Percentiles rank a stretch among this genome's conserved stretches.
Conservation (phyloP, 306 rosid genomes). For the Astragalus membranaceus region DNA sequence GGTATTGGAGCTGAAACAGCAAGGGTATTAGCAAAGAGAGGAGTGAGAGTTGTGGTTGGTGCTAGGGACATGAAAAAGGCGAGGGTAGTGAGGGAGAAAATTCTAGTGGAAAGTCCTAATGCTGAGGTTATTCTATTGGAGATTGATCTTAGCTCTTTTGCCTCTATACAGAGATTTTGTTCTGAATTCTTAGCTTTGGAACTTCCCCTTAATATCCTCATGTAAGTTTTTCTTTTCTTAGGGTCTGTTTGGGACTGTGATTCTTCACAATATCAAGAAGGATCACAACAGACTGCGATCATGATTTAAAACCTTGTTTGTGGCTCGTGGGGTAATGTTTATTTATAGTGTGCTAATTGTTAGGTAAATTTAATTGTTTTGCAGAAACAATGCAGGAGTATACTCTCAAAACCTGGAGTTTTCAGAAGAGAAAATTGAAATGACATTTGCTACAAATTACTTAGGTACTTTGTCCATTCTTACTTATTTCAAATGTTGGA, state of each 20-base stretch:
- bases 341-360: slow-evolving; percentile 2
- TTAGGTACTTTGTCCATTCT: slow-evolving; percentile 46
- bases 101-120: slow-evolving; percentile 58
- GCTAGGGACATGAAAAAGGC: slow-evolving; percentile 78
- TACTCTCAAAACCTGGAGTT: slow-evolving; percentile 73
- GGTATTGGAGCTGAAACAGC: slow-evolving; percentile 98
- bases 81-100: slow-evolving; percentile 49
- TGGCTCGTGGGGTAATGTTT: not conserved
- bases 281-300: too few relatives aligned
- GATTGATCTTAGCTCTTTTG: slow-evolving; percentile 84
- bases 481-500: not conserved
- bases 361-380: slow-evolving; percentile 4
- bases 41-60: slow-evolving; percentile 74
- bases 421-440: slow-evolving; percentile 87
- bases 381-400: slow-evolving; percentile 91
- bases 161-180: slow-evolving; percentile 72
- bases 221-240: slow-evolving; percentile 52
- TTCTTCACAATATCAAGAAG: too few relatives aligned
- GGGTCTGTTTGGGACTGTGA: too few relatives aligned
- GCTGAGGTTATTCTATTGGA: slow-evolving; percentile 68
- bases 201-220: slow-evolving; percentile 76
- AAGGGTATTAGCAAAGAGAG: slow-evolving; percentile 84
- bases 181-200: slow-evolving; percentile 59
- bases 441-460: slow-evolving; percentile 97
- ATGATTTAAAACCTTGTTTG: not conserved